Base-by-base conservation (phyloP, 2,329 filamentous ascomycete genomes). In the Penicillium sclerotiorum region DNA sequence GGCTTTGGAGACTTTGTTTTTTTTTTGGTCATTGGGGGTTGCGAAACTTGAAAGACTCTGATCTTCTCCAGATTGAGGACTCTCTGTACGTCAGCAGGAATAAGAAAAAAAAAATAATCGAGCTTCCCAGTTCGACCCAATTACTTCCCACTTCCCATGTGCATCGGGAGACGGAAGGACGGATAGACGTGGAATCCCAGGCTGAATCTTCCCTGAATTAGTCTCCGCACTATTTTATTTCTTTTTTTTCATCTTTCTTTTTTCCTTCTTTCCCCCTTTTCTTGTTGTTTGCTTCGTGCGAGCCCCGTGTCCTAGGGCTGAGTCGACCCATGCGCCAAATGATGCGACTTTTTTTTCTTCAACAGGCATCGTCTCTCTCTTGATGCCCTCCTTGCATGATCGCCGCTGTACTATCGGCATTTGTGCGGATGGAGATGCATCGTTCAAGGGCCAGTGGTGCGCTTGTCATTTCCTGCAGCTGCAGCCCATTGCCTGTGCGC, bases 311-410 rank as follows among this genome's bases (percentile, higher is more conserved):
- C n/a, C n/a, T n/a, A n/a, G n/a, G n/a, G n/a, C n/a, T n/a, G n/a
- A n/a, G n/a, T n/a, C n/a, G n/a, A n/a, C n/a, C n/a, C n/a, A n/a
- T n/a, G n/a, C n/a, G n/a, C n/a, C n/a, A n/a, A n/a, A n/a, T n/a
- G n/a, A n/a, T n/a, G n/a, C n/a, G n/a, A n/a, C 48, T 45, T 44
- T 22, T 33, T 43, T 35, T 48, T n/a, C n/a, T n/a, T n/a, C n/a
- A n/a, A n/a, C n/a, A n/a, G n/a, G n/a, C n/a, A n/a, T n/a, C 25
- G 8, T 36, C 22, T 25, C 32, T 20, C 15, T 15, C 5, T 20
- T 39, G 33, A 32, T 25, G 11, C 12, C 20, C 47, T 51, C 58
- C 57, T 60, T 61, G 53, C 58, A 58, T 57, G 46, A 53, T 60
- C 53, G 33, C 39, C 50, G 35, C 46, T 27, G n/a, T 28, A 40